Evolutionary conservation across 225 moss, liverwort and hornwort genomes (phyloP).

Genomic region (Physcomitrellopsis africana): DNA sequence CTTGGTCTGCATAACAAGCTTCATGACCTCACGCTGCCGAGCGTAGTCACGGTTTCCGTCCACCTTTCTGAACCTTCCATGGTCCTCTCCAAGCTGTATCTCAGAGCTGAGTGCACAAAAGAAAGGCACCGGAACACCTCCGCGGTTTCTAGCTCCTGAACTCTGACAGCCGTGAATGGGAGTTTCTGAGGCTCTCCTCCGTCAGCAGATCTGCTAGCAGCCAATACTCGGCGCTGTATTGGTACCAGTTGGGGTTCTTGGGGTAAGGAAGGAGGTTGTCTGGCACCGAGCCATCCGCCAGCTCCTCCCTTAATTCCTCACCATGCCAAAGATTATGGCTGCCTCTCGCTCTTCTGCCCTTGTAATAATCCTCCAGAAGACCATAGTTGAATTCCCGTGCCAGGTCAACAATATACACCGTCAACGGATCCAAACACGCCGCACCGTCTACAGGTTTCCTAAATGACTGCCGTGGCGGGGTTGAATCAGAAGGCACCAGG

Average conservation of each 20-base stretch:
- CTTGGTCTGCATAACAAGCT: conserved; percentile 16
- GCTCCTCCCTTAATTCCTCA: conserved; percentile 13
- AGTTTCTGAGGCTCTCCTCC: background rate
- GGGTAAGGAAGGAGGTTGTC: conserved; percentile 33
- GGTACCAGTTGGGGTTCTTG: conserved; percentile 28
- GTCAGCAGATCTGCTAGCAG: conserved; percentile 33
- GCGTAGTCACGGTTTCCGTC: conserved; percentile 26
- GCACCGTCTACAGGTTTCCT: background rate
- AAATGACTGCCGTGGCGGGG: background rate
- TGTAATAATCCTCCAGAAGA: conserved; percentile 28
- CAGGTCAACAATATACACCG: conserved; percentile 36
- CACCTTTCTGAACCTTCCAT: conserved; percentile 32
- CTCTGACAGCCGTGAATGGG: conserved; percentile 22
- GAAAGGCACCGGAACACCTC: conserved; percentile 37
- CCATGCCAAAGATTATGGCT: conserved; percentile 23
- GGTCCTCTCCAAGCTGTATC: conserved; percentile 32
- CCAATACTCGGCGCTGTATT: conserved; percentile 44
- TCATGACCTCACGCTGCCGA: conserved; percentile 29
- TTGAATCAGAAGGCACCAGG: background rate
- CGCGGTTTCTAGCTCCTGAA: conserved; percentile 4
- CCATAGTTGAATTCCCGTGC: conserved; percentile 33
- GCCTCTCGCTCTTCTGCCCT: conserved; percentile 11
- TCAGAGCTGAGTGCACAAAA: conserved; percentile 35
- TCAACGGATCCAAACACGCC: conserved; percentile 20
- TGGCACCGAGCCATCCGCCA: background rate